Evolutionary conservation across 805 yeast species (phyloP), one percentile per base, ranked within the genome.

Genomic region (Barnettozyma siamensis): DNA sequence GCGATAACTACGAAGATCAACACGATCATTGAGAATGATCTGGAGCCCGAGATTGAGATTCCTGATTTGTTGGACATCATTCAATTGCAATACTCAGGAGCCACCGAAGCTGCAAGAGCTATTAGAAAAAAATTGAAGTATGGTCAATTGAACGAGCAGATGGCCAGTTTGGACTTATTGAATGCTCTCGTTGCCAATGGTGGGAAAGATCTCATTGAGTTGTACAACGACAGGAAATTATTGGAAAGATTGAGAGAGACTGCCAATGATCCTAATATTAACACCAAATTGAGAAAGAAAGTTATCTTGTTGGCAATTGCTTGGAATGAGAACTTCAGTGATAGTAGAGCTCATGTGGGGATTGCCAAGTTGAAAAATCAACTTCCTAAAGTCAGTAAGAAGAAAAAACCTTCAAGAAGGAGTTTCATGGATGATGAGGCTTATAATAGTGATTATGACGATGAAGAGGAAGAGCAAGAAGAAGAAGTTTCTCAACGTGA

Each of bases 121-220:
- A 65, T 93, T 18, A 73, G 99, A 38, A 93, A 93, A 69, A 79
- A 80, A 54, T 65, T 93, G 57, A 93, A 94, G 64, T 84, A 91
- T 57, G 98, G 97, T n/a, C 57, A 33, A 18, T 24, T 63, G 5
- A 62, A 66, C 16, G 83, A 82, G 49, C 95, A 86, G 58, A 52
- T 73, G 40, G 75, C 85, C 35, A 84, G 95, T 0, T 60, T 88
- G 64, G 82, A 55, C 37, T 42, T 83, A 11, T 60, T 80, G 31
- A 85, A 83, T 50, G 63, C 76, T 16, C 58, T 83, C 18, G 78
- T 83, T 2, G 72, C 76, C 29, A 80, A 81, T 55, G 77, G 75
- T 21, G 73, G 74, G 1, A 57, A 47, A 10, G 52, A 42, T 11
- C 30, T 55, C 19, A 46, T 44, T 16, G 61, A 61, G 17, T 38